Evolutionary conservation across 768 basidiomycete genomes (phyloP).

Genomic region (Rossbeevera mucosa): DNA sequence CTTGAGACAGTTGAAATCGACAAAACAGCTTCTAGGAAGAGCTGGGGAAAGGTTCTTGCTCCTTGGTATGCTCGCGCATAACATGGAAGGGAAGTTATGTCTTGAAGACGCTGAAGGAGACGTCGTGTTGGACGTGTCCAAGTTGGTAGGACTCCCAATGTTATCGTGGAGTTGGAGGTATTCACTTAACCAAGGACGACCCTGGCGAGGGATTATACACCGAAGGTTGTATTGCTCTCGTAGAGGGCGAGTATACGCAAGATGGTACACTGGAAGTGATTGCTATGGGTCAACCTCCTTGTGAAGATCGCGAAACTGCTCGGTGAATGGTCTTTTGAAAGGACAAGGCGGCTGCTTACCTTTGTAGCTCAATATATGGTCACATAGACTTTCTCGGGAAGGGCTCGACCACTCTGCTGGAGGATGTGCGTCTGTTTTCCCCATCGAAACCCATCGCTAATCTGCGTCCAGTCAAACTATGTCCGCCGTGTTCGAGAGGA

Average conservation of each 20-base stretch:
- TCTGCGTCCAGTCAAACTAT: slow-evolving; percentile 50
- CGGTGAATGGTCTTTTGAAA: slow-evolving; percentile 44
- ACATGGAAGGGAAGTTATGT: slow-evolving; percentile 86
- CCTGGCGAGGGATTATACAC: slow-evolving; percentile 96
- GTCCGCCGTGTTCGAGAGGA: slow-evolving; percentile 61
- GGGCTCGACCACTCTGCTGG: slow-evolving; percentile 82
- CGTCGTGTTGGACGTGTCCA: slow-evolving; percentile 84
- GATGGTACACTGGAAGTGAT: slow-evolving; percentile 85
- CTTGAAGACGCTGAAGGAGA: slow-evolving; percentile 91
- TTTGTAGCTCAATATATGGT: slow-evolving; percentile 79
- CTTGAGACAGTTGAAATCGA: slow-evolving; percentile 73
- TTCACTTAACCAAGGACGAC: slow-evolving; percentile 51
- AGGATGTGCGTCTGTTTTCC: slow-evolving; percentile 62
- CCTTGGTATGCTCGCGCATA: slow-evolving; percentile 86
- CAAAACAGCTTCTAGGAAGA: slow-evolving; percentile 91
- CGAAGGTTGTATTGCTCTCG: slow-evolving; percentile 90
- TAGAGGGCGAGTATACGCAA: slow-evolving; percentile 95
- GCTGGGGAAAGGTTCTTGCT: slow-evolving; percentile 87
- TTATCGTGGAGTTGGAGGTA: slow-evolving; percentile 2
- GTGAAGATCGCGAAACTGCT: slow-evolving; percentile 81
- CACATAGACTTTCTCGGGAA: slow-evolving; percentile 97
- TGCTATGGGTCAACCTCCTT: slow-evolving; percentile 96
- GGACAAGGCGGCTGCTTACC: slow-evolving; percentile 7
- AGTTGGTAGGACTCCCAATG: slow-evolving; percentile 49
- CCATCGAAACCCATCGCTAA: neutral